Evolutionary conservation across 1,284 basidiomycete species (phyloP).

Genomic region (Trichosporon sp.): DNA sequence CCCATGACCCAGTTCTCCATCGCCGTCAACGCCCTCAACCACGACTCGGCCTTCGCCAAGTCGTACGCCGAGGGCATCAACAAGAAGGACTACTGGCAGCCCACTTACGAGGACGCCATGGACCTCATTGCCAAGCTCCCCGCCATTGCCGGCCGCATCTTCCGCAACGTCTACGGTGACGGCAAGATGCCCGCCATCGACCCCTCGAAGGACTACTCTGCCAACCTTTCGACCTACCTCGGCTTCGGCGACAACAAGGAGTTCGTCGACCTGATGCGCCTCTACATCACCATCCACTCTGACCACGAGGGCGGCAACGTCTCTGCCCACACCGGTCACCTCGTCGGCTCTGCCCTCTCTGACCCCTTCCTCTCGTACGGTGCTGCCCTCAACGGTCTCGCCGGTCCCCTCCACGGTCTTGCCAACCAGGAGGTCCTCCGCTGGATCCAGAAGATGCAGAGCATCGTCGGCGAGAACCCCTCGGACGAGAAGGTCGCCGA

Average conservation of each 20-base stretch:
- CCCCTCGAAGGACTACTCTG: conserved; percentile 81
- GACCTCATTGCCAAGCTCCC: conserved; percentile 97
- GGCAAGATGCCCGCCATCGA: conserved; percentile 90
- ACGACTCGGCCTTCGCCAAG: conserved; percentile 94
- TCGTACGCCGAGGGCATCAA: conserved; percentile 87
- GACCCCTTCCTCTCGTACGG: conserved; percentile 96
- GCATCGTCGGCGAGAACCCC: conserved; percentile 72
- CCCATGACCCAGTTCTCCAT: conserved; percentile 96
- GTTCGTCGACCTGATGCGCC: conserved; percentile 90
- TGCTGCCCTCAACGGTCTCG: conserved; percentile 91
- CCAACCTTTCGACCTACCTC: conserved; percentile 85
- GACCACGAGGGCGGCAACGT: conserved; percentile 99
- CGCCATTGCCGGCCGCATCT: conserved; percentile 94
- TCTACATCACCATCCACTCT: conserved; percentile 97
- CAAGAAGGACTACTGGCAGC: conserved; percentile 97
- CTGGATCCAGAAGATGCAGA: conserved; percentile 86
- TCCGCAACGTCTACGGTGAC: conserved; percentile 81
- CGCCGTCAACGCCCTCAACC: conserved; percentile 88
- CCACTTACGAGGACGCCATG: conserved; percentile 94
- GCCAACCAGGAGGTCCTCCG: conserved; percentile 91
- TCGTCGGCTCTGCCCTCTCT: conserved; percentile 94
- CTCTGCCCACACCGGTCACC: conserved; percentile 91
- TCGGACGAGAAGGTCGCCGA: conserved; percentile 81
- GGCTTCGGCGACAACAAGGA: conserved; percentile 84
- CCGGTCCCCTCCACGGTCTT: conserved; percentile 88